Evolutionary conservation across 1,284 basidiomycete genomes (phyloP).

Genomic region (Filobasidium uniguttulatum): DNA sequence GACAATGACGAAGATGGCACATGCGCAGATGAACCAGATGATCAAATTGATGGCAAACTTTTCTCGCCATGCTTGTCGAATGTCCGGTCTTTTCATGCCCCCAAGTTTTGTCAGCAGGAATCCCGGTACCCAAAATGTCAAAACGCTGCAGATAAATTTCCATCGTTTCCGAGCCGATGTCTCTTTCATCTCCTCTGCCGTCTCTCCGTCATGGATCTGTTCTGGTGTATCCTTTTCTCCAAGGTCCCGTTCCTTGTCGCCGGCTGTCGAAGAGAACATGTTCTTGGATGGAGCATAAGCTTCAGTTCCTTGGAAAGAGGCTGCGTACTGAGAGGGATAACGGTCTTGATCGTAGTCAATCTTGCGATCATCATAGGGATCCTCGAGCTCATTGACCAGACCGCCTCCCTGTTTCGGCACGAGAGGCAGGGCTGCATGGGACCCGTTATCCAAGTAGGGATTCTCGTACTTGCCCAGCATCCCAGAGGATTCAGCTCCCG

Average conservation of each 20-base stretch:
- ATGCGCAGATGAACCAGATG: constrained; percentile 86
- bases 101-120: constrained; percentile 57
- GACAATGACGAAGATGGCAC: constrained; percentile 84
- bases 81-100: constrained; percentile 83
- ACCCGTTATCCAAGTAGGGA: constrained; percentile 22
- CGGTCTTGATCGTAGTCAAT: constrained; percentile 55
- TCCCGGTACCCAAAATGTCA: constrained; percentile 83
- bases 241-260: constrained; percentile 48
- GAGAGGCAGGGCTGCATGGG: constrained; percentile 45
- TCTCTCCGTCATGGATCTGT: constrained; percentile 69
- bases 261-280: constrained; percentile 82
- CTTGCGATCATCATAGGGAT: constrained; percentile 52
- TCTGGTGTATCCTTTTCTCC: constrained; percentile 64
- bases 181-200: constrained; percentile 72
- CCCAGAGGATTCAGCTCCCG: constrained; percentile 40
- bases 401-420: constrained; percentile 66
- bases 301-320: constrained; percentile 69
- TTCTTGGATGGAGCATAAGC: constrained; percentile 85
- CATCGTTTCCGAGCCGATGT: constrained; percentile 66
- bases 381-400: constrained; percentile 47
- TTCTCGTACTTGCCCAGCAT: constrained; percentile 44
- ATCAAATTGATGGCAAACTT: constrained; percentile 90
- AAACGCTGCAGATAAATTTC: constrained; percentile 75
- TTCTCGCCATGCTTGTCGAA: constrained; percentile 93
- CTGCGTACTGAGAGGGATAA: constrained; percentile 51